A percentile compares a stretch with the other conserved stretches of the same genome.
phyloP scores from a whole-genome alignment of 257 asterid species.

The Datura wrightii region DNA sequence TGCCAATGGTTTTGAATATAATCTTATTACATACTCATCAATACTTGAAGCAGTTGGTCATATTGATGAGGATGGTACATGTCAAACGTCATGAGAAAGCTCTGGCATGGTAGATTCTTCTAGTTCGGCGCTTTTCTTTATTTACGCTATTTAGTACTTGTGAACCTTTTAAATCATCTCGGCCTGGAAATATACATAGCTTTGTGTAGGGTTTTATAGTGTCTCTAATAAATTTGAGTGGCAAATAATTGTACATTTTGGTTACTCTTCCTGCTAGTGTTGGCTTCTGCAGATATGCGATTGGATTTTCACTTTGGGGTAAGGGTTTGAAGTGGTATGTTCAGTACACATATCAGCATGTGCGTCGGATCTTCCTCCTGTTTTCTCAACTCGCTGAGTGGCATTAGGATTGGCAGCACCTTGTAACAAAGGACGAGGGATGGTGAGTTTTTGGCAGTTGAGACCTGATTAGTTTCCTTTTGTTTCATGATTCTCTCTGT shows the following conservation, averaged over 20 bases:
- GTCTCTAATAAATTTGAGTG: constrained; percentile 1
- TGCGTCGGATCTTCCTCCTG: background rate
- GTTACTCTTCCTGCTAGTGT: constrained; percentile 11
- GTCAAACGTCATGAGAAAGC: constrained; percentile 25
- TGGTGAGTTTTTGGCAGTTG: constrained; percentile 19
- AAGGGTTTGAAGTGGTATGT: constrained; percentile 9
- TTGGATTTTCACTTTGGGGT: background rate
- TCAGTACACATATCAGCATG: background rate
- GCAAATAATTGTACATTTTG: constrained; percentile 10
- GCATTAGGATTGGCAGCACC: constrained; percentile 10
- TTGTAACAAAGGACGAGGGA: constrained; percentile 16
- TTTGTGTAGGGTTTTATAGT: background rate
- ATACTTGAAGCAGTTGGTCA: constrained; percentile 56
- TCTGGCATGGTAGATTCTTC: background rate
- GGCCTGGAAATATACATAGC: background rate
- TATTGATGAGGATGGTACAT: constrained; percentile 37
- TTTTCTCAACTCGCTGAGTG: constrained; percentile 1
- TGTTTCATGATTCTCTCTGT: constrained; percentile 20
- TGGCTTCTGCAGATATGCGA: constrained; percentile 22
- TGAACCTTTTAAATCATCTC: background rate
- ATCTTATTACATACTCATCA: constrained; percentile 51
- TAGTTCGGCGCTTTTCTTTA: background rate
- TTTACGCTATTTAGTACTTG: constrained; percentile 9
- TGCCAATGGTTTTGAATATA: constrained; percentile 47
- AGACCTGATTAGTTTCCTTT: constrained; percentile 17